phyloP scores from a whole-genome alignment of 305 asterid genomes.

The Fraxinus angustifolia region DNA sequence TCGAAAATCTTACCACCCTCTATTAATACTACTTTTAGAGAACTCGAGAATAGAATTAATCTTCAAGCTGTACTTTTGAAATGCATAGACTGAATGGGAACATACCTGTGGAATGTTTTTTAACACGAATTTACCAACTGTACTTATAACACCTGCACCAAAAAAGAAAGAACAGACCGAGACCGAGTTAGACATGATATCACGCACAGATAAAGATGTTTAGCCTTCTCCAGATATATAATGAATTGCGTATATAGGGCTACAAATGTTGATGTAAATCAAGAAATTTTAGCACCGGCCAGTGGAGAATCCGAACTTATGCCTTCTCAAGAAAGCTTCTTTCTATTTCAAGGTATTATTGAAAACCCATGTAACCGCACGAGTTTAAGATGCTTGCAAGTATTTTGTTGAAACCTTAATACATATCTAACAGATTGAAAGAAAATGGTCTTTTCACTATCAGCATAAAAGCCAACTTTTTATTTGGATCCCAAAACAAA shows the following conservation, averaged over 20 bases:
- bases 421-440: not conserved
- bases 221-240: not conserved
- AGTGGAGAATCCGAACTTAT: not conserved
- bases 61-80: not conserved
- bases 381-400: not conserved
- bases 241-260: not conserved
- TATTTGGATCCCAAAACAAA: not conserved
- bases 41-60: not conserved
- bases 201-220: not conserved
- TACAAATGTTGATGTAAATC: not conserved
- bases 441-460: not conserved
- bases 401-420: not conserved
- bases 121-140: slow-evolving; percentile 36
- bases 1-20: not conserved
- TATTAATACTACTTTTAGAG: not conserved
- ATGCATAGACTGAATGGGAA: not conserved
- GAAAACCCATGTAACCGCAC: not conserved
- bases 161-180: not conserved
- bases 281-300: not conserved
- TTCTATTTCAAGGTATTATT: not conserved
- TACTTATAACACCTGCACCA: slow-evolving; percentile 38
- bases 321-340: not conserved
- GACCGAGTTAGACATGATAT: not conserved
- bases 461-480: no score
- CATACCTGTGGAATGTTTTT: slow-evolving; percentile 57